Percentiles rank a stretch among this genome's conserved stretches.
These are phyloP conservation scores for Linum usitatissimum DNA, from an alignment of 345 rosid species.

Conservation along the genomic window DNA sequence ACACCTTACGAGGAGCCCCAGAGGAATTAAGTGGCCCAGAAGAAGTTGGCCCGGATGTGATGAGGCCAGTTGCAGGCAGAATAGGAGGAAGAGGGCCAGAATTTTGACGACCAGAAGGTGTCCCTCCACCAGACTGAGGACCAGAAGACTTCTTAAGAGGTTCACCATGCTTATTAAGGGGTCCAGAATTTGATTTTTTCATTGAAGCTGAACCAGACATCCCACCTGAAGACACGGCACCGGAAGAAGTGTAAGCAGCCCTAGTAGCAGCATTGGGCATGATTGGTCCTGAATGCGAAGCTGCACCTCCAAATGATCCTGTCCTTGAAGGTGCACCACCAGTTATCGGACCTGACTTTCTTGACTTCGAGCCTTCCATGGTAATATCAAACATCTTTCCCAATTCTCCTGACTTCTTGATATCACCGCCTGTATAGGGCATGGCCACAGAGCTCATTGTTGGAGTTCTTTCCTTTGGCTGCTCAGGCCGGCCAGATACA, in stretches of 20 bases:
- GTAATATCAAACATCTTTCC: constrained; percentile 97
- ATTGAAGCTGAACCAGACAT: constrained; percentile 65
- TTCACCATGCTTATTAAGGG: constrained; percentile 82
- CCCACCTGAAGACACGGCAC: constrained; percentile 49
- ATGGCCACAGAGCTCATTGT: constrained; percentile 80
- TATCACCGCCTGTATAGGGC: constrained; percentile 96
- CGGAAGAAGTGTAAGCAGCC: constrained; percentile 55
- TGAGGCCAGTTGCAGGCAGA: constrained; percentile 87
- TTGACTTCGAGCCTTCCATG: constrained; percentile 50
- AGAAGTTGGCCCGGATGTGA: constrained; percentile 85
- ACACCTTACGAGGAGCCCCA: constrained; percentile 74
- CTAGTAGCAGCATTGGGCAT: constrained; percentile 72
- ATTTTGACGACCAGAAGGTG: constrained; percentile 67
- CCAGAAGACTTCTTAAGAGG: constrained; percentile 84
- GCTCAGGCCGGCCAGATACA: constrained; percentile 91
- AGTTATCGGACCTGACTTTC: constrained; percentile 91
- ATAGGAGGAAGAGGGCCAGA: constrained; percentile 88
- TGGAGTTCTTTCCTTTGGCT: constrained; percentile 72
- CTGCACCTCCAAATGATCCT: constrained; percentile 83
- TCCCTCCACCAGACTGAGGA: constrained; percentile 87
- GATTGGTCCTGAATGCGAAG: constrained; percentile 72
- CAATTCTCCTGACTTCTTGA: constrained; percentile 83
- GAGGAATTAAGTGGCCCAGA: constrained; percentile 80
- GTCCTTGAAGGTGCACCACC: constrained; percentile 71
- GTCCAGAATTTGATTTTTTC: constrained; percentile 92